Percentiles rank a stretch among this genome's conserved stretches.
Evolutionary conservation across 1,284 basidiomycete genomes (phyloP).

Genomic region (Malassezia slooffiae): DNA sequence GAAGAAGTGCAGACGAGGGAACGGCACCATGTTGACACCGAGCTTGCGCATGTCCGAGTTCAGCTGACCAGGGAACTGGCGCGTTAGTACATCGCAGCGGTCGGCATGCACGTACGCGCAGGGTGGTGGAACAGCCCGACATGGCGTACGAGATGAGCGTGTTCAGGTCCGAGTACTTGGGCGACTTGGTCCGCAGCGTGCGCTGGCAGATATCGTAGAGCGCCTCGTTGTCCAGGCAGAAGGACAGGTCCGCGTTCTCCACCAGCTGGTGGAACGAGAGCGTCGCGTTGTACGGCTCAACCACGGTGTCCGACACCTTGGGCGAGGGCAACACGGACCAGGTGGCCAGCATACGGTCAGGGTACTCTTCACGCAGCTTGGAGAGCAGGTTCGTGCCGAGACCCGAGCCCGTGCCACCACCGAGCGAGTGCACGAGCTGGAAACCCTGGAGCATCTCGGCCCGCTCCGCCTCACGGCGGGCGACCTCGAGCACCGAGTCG

Average conservation of each 20-base stretch:
- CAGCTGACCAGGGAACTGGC: slow-evolving; percentile 95
- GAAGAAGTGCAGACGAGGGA: slow-evolving; percentile 73
- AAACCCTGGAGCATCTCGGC: slow-evolving; percentile 55
- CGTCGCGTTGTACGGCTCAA: slow-evolving; percentile 58
- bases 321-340: slow-evolving; percentile 57
- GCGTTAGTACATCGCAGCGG: no score
- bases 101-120: no score
- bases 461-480: slow-evolving; percentile 55
- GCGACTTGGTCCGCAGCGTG: slow-evolving; percentile 83
- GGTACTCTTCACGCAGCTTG: slow-evolving; percentile 57
- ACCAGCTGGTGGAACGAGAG: slow-evolving; percentile 57
- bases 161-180: slow-evolving; percentile 93
- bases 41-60: slow-evolving; percentile 95
- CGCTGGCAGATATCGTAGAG: slow-evolving; percentile 88
- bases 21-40: slow-evolving; percentile 92
- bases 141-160: slow-evolving; percentile 94
- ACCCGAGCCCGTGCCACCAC: slow-evolving; percentile 57
- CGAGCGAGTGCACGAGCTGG: slow-evolving; percentile 57
- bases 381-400: slow-evolving; percentile 57
- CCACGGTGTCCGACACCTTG: slow-evolving; percentile 56
- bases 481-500: slow-evolving; percentile 54
- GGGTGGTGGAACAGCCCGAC: slow-evolving; percentile 89
- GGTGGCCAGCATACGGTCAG: slow-evolving; percentile 57
- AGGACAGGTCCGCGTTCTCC: slow-evolving; percentile 57
- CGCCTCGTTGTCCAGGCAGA: slow-evolving; percentile 83